Conservation (phyloP, 2,329 filamentous ascomycete genomes). For the Sporothrix luriei region DNA sequence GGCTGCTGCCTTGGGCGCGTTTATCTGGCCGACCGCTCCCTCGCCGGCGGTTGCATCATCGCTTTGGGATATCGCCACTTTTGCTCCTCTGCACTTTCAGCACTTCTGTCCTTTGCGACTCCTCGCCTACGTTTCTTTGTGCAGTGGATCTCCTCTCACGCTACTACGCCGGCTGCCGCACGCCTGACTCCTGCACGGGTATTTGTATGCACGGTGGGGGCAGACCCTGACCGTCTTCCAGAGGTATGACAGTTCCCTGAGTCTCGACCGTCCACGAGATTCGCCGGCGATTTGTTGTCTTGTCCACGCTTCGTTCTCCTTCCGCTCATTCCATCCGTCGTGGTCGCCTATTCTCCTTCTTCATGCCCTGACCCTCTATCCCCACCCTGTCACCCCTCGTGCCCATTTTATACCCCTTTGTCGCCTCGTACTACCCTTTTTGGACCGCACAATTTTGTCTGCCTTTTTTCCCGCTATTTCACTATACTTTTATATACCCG, state of each 20-base stretch:
- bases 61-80: slow-evolving; percentile 22
- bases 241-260: slow-evolving; percentile 19
- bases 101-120: neutral
- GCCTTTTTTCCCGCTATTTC: neutral
- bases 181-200: slow-evolving; percentile 18
- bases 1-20: slow-evolving; percentile 25
- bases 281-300: slow-evolving; percentile 18
- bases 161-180: slow-evolving; percentile 7
- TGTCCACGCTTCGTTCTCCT: neutral
- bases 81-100: slow-evolving; percentile 18
- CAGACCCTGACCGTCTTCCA: slow-evolving; percentile 9
- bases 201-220: slow-evolving; percentile 22
- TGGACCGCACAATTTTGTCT: neutral
- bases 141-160: neutral
- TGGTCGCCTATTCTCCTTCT: neutral
- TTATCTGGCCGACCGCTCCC: slow-evolving; percentile 2
- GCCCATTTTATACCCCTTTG: slow-evolving; percentile 7
- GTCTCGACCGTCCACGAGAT: slow-evolving; percentile 7
- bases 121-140: slow-evolving; percentile 6
- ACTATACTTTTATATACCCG: slow-evolving; percentile 1
- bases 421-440: slow-evolving; percentile 7
- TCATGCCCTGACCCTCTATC: neutral
- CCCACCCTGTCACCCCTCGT: slow-evolving; percentile 17
- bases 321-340: neutral
- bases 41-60: slow-evolving; percentile 22